Conservation (phyloP, 345 rosid species). For the Brassica carinata region DNA sequence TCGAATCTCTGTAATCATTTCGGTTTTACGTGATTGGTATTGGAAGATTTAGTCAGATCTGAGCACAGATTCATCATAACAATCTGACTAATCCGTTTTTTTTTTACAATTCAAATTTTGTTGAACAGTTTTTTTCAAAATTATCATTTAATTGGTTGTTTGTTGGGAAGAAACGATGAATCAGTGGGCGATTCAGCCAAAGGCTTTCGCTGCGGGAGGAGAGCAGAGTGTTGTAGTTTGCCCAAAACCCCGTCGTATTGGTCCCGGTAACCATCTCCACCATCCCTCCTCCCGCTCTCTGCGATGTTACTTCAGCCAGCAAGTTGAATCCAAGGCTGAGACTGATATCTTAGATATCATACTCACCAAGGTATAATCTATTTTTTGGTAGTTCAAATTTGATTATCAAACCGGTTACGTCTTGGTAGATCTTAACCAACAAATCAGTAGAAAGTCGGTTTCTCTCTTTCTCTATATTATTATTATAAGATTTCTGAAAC, state of each 20-base stretch:
- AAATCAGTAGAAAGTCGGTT: conserved; percentile 28
- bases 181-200: conserved; percentile 62
- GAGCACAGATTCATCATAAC: not conserved
- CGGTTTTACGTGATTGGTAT: not conserved
- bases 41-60: not conserved
- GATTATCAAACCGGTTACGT: conserved; percentile 31
- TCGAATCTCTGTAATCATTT: not conserved
- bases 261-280: conserved; percentile 41
- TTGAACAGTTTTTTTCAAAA: conserved; percentile 1
- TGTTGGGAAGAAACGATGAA: conserved; percentile 45
- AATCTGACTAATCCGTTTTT: not conserved
- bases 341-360: conserved; percentile 79
- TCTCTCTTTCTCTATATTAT: not conserved
- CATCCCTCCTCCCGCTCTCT: conserved; percentile 54
- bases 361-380: conserved; percentile 62
- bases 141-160: not conserved
- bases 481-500: not conserved
- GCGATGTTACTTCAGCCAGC: conserved; percentile 75
- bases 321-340: conserved; percentile 70
- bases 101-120: not conserved
- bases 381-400: conserved; percentile 24
- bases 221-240: conserved; percentile 70
- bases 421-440: conserved; percentile 13
- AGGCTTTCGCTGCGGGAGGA: conserved; percentile 51
- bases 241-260: conserved; percentile 83